Base-by-base conservation (phyloP, 176 grass and related monocot species). In the Aegilops speltoides region DNA sequence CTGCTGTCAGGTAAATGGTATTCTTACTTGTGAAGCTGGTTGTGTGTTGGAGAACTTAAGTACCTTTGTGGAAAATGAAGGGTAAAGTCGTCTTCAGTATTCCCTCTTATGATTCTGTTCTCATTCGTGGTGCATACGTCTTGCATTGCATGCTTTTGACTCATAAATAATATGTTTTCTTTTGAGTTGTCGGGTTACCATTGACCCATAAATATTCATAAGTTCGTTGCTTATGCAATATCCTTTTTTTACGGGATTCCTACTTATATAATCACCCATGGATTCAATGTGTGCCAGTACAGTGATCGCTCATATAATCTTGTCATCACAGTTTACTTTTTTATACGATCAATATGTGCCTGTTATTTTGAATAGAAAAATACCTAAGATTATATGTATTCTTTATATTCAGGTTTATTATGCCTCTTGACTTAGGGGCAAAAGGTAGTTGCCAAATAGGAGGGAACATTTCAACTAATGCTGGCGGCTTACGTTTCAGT, bases 371-470 rank as follows among this genome's bases (percentile, higher is more conserved):
- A 86, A 34, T 28, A 68, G 24, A 0, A 77, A 65, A 82, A 31
- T 13, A 66, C 19, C 29, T 52, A 73, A 67, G 9, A 19, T 82
- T 23, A 17, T 33, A 13, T 69, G 28, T 84, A 24, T 40, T 17
- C 9, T 78, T 74, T 86, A 59, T 84, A 63, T 76, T 73, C 86
- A 98, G 96, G 59, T 98, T 94, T 90, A 95, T 95, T 83, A 94
- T 98, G 93, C 96, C 96, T 40, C 93, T 98, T 89, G 96, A 98
- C 79, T 88, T 98, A 86, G 96, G 96, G 37, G 96, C 93, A 72
- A 95, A 98, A 93, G 93, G 96, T 77, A 98, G 96, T 76, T 98
- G 96, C 79, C 96, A 98, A 50, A 98, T 98, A 71, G 96, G 96
- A 62, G 96, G 93, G 48, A 98, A 98, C 84, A 41, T 98, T 89